Evolutionary conservation across 176 grass and related monocot genomes (phyloP).

Genomic region (Rhynchospora pubera): DNA sequence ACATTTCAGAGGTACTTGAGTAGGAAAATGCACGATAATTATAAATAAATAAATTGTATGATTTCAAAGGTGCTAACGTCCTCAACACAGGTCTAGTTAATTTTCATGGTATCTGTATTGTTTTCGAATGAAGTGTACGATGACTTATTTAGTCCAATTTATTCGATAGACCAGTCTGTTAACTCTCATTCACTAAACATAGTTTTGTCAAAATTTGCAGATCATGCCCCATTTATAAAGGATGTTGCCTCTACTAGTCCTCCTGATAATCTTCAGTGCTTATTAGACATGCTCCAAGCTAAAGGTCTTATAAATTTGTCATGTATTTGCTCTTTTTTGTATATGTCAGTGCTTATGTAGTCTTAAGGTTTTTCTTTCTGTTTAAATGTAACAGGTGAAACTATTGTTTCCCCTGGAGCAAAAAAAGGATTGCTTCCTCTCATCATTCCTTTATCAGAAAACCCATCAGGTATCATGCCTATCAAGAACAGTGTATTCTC

Average conservation of each 20-base stretch:
- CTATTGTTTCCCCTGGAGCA: conserved; percentile 78
- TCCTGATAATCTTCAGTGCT: conserved; percentile 62
- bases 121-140: not conserved
- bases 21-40: not conserved
- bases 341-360: not conserved
- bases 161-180: too few relatives aligned
- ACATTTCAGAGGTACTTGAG: not conserved
- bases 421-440: conserved; percentile 72
- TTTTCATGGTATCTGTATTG: not conserved
- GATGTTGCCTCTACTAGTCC: conserved; percentile 60
- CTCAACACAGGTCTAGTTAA: not conserved
- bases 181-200: not conserved
- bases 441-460: conserved; percentile 78
- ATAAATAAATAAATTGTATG: not conserved
- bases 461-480: conserved; percentile 45
- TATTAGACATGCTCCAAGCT: conserved; percentile 72
- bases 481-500: not conserved
- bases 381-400: conserved; percentile 39
- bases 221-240: conserved; percentile 65
- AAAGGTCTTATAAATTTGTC: conserved; percentile 40
- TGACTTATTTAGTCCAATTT: not conserved
- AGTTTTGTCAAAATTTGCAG: conserved; percentile 28
- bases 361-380: not conserved
- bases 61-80: not conserved
- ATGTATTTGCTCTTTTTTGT: not conserved